Base-by-base conservation (phyloP, 306 rosid genomes). In the Glycine latifolia region DNA sequence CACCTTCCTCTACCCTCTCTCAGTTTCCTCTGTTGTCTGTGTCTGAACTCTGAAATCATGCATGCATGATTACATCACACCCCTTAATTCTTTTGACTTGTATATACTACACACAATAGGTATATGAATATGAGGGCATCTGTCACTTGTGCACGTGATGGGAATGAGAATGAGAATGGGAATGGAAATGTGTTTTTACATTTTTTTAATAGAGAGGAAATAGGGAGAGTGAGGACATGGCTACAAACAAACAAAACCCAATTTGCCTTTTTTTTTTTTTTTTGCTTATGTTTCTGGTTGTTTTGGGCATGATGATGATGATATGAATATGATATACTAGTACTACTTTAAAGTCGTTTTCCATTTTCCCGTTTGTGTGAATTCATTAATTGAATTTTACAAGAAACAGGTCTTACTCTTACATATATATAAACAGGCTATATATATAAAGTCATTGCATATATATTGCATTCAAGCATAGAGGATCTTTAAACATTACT, bases 1-100 rank as follows among this genome's bases (percentile, higher is more conserved):
- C 77, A 91, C 98, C 20, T 95, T 79, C 79, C 87, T 77, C 54
- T 95, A 88, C 82, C 89, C 89, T 1, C 91, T 95, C 31, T 84
- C 92, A 0, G 98, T 93, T 71, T 87, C 96, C 65, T 79, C 92
- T 3, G 90, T 93, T 1, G 31, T 65, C 16, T 92, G 97, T 69
- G 20, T 59, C 62, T 88, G 82, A 69, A 39, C 41, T 39, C 14
- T 26, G 31, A 26, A 26, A n/a, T 35, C 6, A 39, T 39, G 31
- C 31, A 26, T 26, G 31, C 44, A 39, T 39, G 44, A 39, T 4
- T 3, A 37, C 41, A 37, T 37, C 41, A 37, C 44, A 39, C 44
- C 44, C 44, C 4, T 73, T 77, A 33, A 59, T 71, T n/a, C 73
- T 39, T 39, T 82, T 77, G 7, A 77, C 65, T 37, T 87, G 85